A percentile compares a stretch with the other conserved stretches of the same genome.
Conservation (phyloP, 768 basidiomycete species). For the Lactarius vividus region DNA sequence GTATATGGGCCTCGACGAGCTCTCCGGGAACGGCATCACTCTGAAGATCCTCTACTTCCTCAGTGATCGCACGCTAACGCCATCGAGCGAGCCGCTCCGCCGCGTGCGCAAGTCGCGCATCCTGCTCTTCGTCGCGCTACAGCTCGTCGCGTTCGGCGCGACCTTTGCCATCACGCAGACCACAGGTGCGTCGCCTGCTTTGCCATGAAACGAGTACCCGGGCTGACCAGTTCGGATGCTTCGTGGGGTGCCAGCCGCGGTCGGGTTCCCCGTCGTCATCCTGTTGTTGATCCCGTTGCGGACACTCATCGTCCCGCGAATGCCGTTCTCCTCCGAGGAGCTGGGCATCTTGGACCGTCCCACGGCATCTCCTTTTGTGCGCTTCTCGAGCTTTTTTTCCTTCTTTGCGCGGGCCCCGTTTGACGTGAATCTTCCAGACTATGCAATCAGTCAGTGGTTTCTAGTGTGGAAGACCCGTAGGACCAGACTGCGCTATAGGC, state of each 20-base stretch:
- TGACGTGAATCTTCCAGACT: slow-evolving; percentile 5
- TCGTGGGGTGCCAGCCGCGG: background rate
- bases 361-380: no score
- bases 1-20: slow-evolving; percentile 89
- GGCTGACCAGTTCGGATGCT: background rate
- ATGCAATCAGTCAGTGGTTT: slow-evolving; percentile 27
- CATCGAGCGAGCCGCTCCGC: slow-evolving; percentile 64
- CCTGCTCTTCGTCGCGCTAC: slow-evolving; percentile 65
- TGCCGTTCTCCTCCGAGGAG: slow-evolving; percentile 47
- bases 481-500: no score
- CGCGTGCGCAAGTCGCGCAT: slow-evolving; percentile 74
- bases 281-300: no score
- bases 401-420: no score
- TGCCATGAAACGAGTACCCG: background rate
- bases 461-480: background rate
- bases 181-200: slow-evolving; percentile 56
- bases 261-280: no score
- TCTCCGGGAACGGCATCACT: slow-evolving; percentile 80
- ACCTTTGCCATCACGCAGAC: slow-evolving; percentile 93
- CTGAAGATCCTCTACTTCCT: slow-evolving; percentile 77
- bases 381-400: background rate
- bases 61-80: slow-evolving; percentile 62
- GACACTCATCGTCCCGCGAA: no score
- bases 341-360: slow-evolving; percentile 34
- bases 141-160: slow-evolving; percentile 80